phyloP scores from a whole-genome alignment of 805 yeast genomes.

The Debaryomyces castellii region DNA sequence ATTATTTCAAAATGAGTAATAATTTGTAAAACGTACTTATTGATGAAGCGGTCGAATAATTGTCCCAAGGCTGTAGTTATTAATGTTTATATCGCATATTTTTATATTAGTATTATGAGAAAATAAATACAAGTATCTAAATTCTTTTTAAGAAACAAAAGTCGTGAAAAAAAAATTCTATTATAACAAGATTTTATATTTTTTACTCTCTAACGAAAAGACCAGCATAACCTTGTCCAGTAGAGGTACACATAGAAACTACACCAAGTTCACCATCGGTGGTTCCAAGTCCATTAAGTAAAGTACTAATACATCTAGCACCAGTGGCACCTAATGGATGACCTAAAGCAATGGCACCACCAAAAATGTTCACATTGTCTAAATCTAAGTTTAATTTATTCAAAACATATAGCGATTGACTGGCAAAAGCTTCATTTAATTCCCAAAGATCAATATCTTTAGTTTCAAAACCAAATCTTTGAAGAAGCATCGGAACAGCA shows the following conservation, averaged over 20 bases:
- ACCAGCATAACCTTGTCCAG: constrained; percentile 41
- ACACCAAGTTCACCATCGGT: constrained; percentile 32
- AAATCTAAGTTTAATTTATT: constrained; percentile 25
- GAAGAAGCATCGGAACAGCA: constrained; percentile 27
- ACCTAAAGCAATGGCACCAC: constrained; percentile 18
- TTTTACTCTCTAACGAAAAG: constrained; percentile 26
- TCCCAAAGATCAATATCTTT: constrained; percentile 30
- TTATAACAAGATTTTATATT: neutral
- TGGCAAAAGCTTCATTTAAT: constrained; percentile 38
- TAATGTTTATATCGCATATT: no score
- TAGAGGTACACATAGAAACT: constrained; percentile 41
- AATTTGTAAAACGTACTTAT: no score
- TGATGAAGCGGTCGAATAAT: no score
- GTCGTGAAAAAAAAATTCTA: neutral
- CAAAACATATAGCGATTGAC: constrained; percentile 27
- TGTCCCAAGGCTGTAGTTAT: no score
- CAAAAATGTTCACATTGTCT: constrained; percentile 40
- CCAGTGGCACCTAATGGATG: constrained; percentile 64
- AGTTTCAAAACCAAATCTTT: constrained; percentile 20
- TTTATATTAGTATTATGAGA: no score
- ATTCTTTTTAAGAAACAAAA: neutral
- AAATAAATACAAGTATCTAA: neutral
- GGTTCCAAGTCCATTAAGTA: constrained; percentile 30
- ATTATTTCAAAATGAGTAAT: no score
- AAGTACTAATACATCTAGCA: constrained; percentile 39